Evolutionary conservation across 1,139 yeast species (phyloP), one percentile per base, ranked within the genome.

Genomic region (Candida albicans): DNA sequence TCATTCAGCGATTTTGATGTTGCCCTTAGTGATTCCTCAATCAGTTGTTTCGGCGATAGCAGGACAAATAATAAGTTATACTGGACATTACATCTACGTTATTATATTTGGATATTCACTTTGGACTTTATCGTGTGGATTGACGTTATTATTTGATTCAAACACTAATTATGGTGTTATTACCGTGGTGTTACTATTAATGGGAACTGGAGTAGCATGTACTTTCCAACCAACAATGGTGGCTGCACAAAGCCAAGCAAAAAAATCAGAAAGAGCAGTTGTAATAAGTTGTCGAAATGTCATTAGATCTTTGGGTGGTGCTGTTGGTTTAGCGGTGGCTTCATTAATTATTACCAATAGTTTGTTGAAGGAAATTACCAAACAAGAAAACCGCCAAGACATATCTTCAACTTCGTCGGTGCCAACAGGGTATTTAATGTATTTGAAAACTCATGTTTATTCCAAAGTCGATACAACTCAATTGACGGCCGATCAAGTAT

Each of bases 221-320:
- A 73, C 77, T 4, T 77, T 79, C 59, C 84, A 78, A 54, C 81
- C 82, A 7, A 73, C 80, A 0, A 63, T 78, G 61, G 68, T 78
- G 10, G 81, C 82, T 0, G 69, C 72, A 2, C 77, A 75, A 50
- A 77, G 81, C 1, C 75, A 75, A 41, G 70, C 79, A 3, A 58
- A 54, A 35, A 64, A 66, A 36, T 62, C 70, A 2, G 82, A 78
- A 49, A 58, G 84, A 40, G 80, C 83, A 0, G 78, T 78, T 5
- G 77, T 76, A 8, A 77, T 79, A 2, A 70, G 81, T 2, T 64
- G 77, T 1, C 61, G 83, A 52, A 77, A 77, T 48, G 75, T 76
- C n/a, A 54, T 75, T 45, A 56, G 84, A 41, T 73, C 79, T 7
- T 67, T 78, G 45, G 83, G 84, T 13, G 81, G 81, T 14, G 70